Percentiles rank a stretch among this genome's conserved stretches.
Evolutionary conservation across 306 rosid genomes (phyloP).

Genomic region (Dalbergia cochinchinensis): DNA sequence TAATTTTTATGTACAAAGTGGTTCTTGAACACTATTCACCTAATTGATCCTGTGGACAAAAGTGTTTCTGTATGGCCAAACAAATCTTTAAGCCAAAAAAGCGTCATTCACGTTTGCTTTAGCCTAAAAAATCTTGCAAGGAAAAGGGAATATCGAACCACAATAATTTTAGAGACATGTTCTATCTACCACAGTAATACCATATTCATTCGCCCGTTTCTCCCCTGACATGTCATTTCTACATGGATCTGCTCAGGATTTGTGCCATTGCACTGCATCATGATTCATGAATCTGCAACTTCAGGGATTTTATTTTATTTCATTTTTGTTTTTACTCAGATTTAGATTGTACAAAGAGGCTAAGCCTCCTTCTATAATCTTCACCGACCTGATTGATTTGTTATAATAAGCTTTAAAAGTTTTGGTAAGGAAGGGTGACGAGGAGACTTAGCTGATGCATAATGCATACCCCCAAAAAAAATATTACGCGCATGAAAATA

Average conservation of each 20-base stretch:
- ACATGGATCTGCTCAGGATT: conserved; percentile 30
- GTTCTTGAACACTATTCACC: conserved; percentile 17
- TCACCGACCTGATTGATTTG: conserved; percentile 39
- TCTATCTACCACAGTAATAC: conserved; percentile 12
- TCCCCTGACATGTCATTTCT: conserved; percentile 25
- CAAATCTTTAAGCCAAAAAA: conserved; percentile 30
- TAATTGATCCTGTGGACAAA: conserved; percentile 35
- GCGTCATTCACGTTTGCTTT: conserved; percentile 19
- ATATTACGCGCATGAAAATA: conserved; percentile 30
- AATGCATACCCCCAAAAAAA: conserved; percentile 8
- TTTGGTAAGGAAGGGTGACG: conserved; percentile 32
- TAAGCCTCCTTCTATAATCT: conserved; percentile 22
- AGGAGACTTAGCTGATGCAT: conserved; percentile 5
- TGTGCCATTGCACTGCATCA: conserved; percentile 40
- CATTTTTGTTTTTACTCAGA: neutral
- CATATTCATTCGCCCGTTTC: conserved; percentile 35
- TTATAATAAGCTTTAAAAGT: conserved; percentile 27
- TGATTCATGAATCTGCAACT: conserved; percentile 23
- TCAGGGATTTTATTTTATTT: neutral
- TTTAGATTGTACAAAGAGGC: conserved; percentile 33
- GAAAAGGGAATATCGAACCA: conserved; percentile 2
- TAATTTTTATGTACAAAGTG: neutral
- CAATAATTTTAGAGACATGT: neutral
- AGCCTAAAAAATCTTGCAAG: conserved; percentile 30
- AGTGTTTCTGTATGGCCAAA: conserved; percentile 12